Conservation (phyloP, 306 rosid genomes). For the Fagus crenata region DNA sequence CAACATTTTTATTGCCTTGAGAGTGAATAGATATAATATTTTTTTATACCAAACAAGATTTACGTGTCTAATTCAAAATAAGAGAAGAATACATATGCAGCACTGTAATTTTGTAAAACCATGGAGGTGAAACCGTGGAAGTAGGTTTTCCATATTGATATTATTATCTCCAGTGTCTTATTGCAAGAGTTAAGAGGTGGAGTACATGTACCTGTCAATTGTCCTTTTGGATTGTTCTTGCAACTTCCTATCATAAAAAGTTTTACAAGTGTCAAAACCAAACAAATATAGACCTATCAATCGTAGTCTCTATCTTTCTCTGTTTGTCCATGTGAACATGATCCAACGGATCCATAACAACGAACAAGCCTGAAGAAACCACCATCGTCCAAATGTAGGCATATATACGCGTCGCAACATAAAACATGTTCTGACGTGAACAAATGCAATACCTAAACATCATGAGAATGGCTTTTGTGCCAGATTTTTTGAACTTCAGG, state of each 20-base stretch:
- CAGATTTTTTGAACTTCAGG: background rate
- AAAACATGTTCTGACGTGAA: background rate
- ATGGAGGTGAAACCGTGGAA: too few relatives aligned
- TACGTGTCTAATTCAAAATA: too few relatives aligned
- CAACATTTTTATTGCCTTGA: too few relatives aligned
- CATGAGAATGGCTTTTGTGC: background rate
- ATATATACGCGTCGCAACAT: background rate
- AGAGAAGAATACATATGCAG: too few relatives aligned
- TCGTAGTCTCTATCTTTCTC: background rate
- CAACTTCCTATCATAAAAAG: background rate
- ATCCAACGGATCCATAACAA: too few relatives aligned
- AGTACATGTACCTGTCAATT: conserved; percentile 17
- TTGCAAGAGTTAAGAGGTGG: background rate
- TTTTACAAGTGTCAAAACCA: background rate
- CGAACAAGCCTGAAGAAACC: background rate
- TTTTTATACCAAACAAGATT: too few relatives aligned
- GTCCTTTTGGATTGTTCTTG: background rate
- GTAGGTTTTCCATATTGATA: background rate
- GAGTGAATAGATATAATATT: too few relatives aligned
- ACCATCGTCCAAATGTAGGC: background rate
- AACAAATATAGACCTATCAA: background rate
- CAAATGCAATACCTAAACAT: background rate
- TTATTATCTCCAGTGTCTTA: background rate
- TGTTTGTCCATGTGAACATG: background rate
- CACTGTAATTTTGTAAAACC: too few relatives aligned